Base-by-base conservation (phyloP, 371 early-diverging fungal genomes). In the Saksenaea vasiformis region DNA sequence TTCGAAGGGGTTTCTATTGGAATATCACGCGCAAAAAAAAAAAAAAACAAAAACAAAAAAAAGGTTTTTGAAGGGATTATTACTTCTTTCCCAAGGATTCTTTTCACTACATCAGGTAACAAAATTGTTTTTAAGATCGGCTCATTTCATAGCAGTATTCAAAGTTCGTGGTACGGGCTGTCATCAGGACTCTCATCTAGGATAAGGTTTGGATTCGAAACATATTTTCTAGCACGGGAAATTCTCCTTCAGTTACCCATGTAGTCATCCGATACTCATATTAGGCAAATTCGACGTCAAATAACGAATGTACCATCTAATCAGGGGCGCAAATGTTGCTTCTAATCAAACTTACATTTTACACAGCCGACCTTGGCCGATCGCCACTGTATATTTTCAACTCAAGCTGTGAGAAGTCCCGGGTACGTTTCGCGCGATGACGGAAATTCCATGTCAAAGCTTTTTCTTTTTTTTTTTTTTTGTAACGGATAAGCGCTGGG, bases 381-480 rank as follows among this genome's bases (percentile, higher is more conserved):
- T 47, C 22, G 2, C 11, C 51, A 19, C 5, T 1, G 51, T 10
- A 22, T 22, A 47, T 22, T 47, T 22, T 22, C 51, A 17, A 47
- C 39, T 11, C n/a, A 47, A 47, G 22, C 51, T n/a, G 51, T 22
- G 22, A 47, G 22, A 47, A 47, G 22, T 4, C 51, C 27, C 51
- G 51, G 24, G 51, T 47, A 22, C 22, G 11, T 22, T n/a, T 47
- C 51, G 51, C 51, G 51, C 51, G 51, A 47, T 47, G 51, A 10
- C 19, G 51, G 24, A 10, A 47, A 19, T 47, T 47, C 51, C 22
- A 47, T 47, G 51, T 17, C 51, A 19, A 47, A 7, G 1, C 19
- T 47, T 47, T 47, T 47, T 22, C 19, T 47, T 47, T 47, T 47
- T 47, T 47, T 47, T 47, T 47, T 47, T 47, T 47, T 47, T 19